These are phyloP conservation scores for Leishmania amazonensis DNA, from an alignment of 208 protist genomes.

Conservation along the genomic window DNA sequence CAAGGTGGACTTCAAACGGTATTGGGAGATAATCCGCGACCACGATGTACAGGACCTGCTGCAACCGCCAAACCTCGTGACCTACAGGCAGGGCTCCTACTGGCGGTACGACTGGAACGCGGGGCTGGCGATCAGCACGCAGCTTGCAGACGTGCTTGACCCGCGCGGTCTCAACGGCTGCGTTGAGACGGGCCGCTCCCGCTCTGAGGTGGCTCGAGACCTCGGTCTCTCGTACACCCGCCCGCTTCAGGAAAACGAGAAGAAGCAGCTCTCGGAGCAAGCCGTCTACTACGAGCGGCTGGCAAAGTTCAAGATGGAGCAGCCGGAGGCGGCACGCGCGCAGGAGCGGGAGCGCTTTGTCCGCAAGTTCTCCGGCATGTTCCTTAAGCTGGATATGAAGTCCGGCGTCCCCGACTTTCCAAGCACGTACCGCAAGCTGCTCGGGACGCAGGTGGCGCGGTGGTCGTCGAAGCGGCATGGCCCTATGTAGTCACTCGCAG, in stretches of 20 bases:
- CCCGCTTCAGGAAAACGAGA: constrained; percentile 88
- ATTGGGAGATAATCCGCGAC: constrained; percentile 93
- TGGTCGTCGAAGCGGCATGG: constrained; percentile 92
- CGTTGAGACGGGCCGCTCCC: constrained; percentile 91
- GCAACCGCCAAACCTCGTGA: constrained; percentile 87
- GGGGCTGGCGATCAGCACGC: constrained; percentile 85
- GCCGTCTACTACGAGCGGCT: constrained; percentile 90
- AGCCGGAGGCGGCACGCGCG: constrained; percentile 84
- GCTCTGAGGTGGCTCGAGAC: constrained; percentile 89
- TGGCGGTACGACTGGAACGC: constrained; percentile 93
- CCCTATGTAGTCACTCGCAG: constrained; percentile 53
- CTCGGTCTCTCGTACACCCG: constrained; percentile 89
- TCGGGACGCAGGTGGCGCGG: constrained; percentile 86
- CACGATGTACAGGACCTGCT: constrained; percentile 91
- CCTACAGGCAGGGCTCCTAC: constrained; percentile 85
- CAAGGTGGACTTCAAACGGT: constrained; percentile 89
- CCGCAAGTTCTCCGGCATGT: constrained; percentile 91
- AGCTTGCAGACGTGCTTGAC: constrained; percentile 85
- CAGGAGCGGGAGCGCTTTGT: constrained; percentile 87
- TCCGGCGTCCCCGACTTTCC: constrained; percentile 87
- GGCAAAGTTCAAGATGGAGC: constrained; percentile 92
- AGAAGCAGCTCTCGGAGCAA: constrained; percentile 89
- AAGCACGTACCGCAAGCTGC: constrained; percentile 83
- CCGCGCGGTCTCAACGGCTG: constrained; percentile 89
- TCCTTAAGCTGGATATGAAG: constrained; percentile 86